Percentiles rank a stretch among this genome's conserved stretches.
phyloP scores from a whole-genome alignment of 768 basidiomycete species.

The Naganishia vishniacii region DNA sequence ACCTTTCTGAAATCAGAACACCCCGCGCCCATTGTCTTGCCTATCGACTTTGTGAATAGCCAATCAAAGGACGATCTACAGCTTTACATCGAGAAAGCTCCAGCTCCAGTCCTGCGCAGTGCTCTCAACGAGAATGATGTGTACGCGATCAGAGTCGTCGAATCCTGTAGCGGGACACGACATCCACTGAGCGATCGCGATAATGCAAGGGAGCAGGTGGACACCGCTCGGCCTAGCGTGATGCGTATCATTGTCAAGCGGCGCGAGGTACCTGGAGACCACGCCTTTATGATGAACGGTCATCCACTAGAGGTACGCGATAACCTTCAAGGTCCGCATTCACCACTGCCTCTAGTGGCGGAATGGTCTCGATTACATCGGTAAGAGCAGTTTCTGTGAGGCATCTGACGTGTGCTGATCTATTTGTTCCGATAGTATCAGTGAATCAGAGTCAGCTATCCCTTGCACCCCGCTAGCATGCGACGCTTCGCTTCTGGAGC shows the following conservation, averaged over 20 bases:
- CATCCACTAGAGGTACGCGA: conserved; percentile 12
- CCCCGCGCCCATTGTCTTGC: not conserved
- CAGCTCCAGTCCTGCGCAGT: conserved; percentile 9
- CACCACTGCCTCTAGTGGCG: not conserved
- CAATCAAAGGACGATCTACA: not conserved
- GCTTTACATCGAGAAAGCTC: conserved; percentile 1
- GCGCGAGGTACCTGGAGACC: conserved; percentile 5
- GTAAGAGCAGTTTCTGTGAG: not conserved
- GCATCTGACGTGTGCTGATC: too few species aligned
- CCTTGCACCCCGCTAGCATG: not conserved
- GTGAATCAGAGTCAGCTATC: not conserved
- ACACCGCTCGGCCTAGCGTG: not conserved
- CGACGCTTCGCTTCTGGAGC: not conserved
- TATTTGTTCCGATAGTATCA: not conserved
- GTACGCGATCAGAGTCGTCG: not conserved
- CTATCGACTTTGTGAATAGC: not conserved
- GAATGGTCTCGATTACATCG: conserved; percentile 10
- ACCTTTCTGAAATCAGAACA: not conserved
- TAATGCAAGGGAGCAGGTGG: not conserved
- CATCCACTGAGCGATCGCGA: conserved; percentile 2
- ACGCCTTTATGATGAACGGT: conserved; percentile 13
- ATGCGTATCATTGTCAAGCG: not conserved
- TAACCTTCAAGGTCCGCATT: not conserved
- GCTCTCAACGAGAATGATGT: conserved; percentile 16
- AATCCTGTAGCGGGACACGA: not conserved